Evolutionary conservation across 768 basidiomycete species (phyloP).

Genomic region (Amanita exitialis): DNA sequence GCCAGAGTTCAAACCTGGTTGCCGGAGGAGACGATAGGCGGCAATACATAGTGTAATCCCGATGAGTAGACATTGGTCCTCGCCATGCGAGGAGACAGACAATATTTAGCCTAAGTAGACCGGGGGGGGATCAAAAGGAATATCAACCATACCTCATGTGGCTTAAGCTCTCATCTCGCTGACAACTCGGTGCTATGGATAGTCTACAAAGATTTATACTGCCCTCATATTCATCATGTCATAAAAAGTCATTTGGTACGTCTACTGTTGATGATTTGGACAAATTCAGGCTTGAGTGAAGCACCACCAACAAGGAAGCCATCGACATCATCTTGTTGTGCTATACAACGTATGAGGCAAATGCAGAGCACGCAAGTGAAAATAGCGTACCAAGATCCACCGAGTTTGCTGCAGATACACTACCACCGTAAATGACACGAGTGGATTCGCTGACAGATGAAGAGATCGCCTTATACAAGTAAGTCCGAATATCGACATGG

Average conservation of each 20-base stretch:
- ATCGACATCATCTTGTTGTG: conserved; percentile 74
- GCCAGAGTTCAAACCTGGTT: no score
- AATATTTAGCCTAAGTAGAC: no score
- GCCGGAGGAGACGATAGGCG: no score
- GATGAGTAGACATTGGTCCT: no score
- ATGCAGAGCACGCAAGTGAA: neutral
- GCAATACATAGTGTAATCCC: no score
- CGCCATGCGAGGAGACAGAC: no score
- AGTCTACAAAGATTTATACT: neutral
- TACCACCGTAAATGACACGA: conserved; percentile 94
- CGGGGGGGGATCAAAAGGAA: no score
- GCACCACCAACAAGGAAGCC: conserved; percentile 98
- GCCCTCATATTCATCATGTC: neutral
- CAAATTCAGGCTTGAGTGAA: conserved; percentile 95
- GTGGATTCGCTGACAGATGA: conserved; percentile 57
- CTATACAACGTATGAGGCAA: conserved; percentile 27
- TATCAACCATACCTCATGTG: no score
- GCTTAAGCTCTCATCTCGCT: no score
- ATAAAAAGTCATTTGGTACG: neutral
- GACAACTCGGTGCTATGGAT: no score
- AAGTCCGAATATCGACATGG: conserved; percentile 75
- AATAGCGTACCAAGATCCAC: conserved; percentile 66
- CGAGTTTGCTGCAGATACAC: conserved; percentile 84
- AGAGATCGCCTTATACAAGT: conserved; percentile 57
- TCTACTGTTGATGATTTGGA: conserved; percentile 72